Percentiles rank a stretch among this genome's conserved stretches.
Evolutionary conservation across 192 early-diverging fungal genomes (phyloP).

Genomic region (Phycomyces nitens): DNA sequence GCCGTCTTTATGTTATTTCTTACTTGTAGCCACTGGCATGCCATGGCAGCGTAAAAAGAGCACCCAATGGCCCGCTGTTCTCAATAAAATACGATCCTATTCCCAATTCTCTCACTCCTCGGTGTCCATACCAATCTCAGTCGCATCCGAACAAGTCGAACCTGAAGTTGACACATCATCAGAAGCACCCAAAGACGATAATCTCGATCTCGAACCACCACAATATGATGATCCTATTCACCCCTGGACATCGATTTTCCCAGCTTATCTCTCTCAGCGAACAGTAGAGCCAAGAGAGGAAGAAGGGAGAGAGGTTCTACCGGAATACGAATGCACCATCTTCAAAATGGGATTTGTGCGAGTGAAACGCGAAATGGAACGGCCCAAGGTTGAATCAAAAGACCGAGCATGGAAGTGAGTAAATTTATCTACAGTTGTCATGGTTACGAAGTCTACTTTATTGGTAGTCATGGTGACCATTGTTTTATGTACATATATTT

Average conservation of each 20-base stretch:
- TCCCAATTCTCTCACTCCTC: too few species aligned
- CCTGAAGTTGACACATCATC: not conserved
- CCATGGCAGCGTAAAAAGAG: too few species aligned
- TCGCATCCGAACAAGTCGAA: not conserved
- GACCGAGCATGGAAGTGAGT: slow-evolving; percentile 47
- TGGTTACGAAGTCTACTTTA: not conserved
- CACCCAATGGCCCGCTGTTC: too few species aligned
- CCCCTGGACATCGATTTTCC: slow-evolving; percentile 13
- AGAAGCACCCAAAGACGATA: slow-evolving; percentile 1
- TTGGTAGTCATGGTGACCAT: not conserved
- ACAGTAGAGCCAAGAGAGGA: slow-evolving; percentile 30
- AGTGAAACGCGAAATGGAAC: slow-evolving; percentile 44
- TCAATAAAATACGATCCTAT: too few species aligned
- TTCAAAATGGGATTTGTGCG: slow-evolving; percentile 38
- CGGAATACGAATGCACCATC: slow-evolving; percentile 46
- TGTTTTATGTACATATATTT: not conserved
- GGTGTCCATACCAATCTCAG: too few species aligned
- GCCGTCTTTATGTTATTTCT: too few species aligned
- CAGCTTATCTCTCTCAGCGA: not conserved
- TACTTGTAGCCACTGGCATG: too few species aligned
- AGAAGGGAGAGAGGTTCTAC: slow-evolving; percentile 43
- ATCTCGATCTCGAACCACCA: not conserved
- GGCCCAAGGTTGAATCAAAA: slow-evolving; percentile 29
- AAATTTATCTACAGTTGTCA: not conserved
- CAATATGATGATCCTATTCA: slow-evolving; percentile 16